phyloP scores from a whole-genome alignment of 441 rosid species.

The Francoa sonchifolia region DNA sequence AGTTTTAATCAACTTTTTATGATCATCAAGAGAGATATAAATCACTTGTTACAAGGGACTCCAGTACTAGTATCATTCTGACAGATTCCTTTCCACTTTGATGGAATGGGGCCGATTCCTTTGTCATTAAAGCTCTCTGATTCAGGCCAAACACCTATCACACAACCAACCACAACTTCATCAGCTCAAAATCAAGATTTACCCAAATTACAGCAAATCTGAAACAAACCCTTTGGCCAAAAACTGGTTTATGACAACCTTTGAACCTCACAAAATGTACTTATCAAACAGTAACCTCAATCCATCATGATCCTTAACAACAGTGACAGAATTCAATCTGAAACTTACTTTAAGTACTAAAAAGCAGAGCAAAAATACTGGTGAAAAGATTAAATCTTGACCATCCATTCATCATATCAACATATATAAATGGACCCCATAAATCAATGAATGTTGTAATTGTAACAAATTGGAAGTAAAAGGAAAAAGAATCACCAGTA shows the following conservation, averaged over 20 bases:
- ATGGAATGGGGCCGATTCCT: slow-evolving; percentile 57
- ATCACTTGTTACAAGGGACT: slow-evolving; percentile 48
- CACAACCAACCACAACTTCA: neutral
- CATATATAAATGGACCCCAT: too few species aligned
- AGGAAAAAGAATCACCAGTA: slow-evolving; percentile 21
- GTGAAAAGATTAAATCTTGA: too few species aligned
- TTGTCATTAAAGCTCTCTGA: slow-evolving; percentile 54
- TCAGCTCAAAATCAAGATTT: neutral
- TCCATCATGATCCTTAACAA: too few species aligned
- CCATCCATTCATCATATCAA: neutral
- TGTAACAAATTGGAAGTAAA: neutral
- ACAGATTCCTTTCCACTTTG: slow-evolving; percentile 61
- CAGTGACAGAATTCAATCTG: too few species aligned
- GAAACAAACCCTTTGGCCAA: neutral
- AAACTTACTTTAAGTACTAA: too few species aligned
- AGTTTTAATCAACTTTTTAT: too few species aligned
- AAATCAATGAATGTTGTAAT: too few species aligned
- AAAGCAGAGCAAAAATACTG: too few species aligned
- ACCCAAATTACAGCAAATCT: neutral
- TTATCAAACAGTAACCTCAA: too few species aligned
- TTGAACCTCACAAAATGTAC: too few species aligned
- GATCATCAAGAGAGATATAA: neutral
- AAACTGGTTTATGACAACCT: too few species aligned
- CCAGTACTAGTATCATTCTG: slow-evolving; percentile 34
- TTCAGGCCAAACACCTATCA: slow-evolving; percentile 59